Evolutionary conservation across 805 yeast genomes (phyloP).

Genomic region (Wickerhamiella galacta): DNA sequence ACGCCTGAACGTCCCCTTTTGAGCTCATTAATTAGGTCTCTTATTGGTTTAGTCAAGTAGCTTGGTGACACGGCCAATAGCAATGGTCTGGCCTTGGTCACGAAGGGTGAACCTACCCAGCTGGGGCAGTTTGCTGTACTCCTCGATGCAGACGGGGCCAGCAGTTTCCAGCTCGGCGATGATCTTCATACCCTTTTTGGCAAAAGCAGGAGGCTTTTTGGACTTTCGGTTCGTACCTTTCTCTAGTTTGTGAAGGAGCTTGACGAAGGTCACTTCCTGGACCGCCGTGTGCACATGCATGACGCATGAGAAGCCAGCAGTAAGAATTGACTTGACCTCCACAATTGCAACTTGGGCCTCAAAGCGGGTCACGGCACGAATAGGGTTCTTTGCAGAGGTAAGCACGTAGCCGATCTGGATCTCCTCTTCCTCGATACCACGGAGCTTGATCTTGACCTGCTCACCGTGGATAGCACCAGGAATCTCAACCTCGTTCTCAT

Average conservation of each 20-base stretch:
- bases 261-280: constrained; percentile 76
- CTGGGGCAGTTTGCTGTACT: constrained; percentile 83
- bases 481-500: constrained; percentile 92
- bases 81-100: constrained; percentile 96
- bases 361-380: constrained; percentile 74
- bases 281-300: constrained; percentile 98
- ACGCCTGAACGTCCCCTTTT: too few species aligned
- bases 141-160: constrained; percentile 86
- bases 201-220: constrained; percentile 95
- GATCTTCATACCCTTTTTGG: constrained; percentile 96
- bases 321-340: constrained; percentile 83
- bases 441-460: constrained; percentile 83
- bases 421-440: constrained; percentile 96
- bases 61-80: constrained; percentile 94
- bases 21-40: not conserved
- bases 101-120: constrained; percentile 95
- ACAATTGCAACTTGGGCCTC: constrained; percentile 96
- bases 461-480: constrained; percentile 87
- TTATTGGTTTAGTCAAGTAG: constrained; percentile 28
- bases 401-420: constrained; percentile 81
- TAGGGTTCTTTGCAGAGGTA: constrained; percentile 74
- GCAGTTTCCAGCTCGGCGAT: constrained; percentile 78
- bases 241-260: constrained; percentile 80
- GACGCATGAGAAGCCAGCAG: constrained; percentile 93
- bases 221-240: constrained; percentile 94